Evolutionary conservation across 345 rosid species (phyloP), one percentile per base, ranked within the genome.

Genomic region (Eucalyptus albens): DNA sequence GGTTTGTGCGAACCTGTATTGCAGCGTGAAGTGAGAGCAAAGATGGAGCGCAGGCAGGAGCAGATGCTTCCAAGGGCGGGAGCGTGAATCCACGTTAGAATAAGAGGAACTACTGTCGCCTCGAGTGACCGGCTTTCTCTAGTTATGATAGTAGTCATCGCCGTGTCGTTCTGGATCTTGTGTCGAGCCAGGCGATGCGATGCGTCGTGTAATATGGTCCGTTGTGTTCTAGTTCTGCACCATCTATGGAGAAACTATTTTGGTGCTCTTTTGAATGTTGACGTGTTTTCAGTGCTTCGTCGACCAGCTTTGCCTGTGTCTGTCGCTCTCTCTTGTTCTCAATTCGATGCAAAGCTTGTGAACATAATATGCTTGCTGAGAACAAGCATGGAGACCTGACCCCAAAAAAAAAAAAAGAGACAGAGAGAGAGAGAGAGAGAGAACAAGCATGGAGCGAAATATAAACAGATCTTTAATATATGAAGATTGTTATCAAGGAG

Each of bases 401-500:
- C 0, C n/a, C n/a, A n/a, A n/a, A n/a, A n/a, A 53, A 17, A 17
- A 7, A 53, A 17, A 19, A 7, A 6, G 4, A 16, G 4, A 51
- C 9, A 53, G 2, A 17, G 56, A 3, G 2, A 7, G 10, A 53
- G 56, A 53, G 1, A 53, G 56, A 53, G 56, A 53, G 81, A 33
- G 81, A 69, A 69, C 81, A 33, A 69, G 44, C 81, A 69, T 69
- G 44, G 81, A 33, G 24, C 40, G 21, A 65, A 65, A 65, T n/a
- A 65, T 65, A 15, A 31, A n/a, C 40, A 65, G 44, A 31, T 33
- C 81, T n/a, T 65, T 65, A 3, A n/a, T n/a, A n/a, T 15, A 65
- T 65, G 1, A n/a, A n/a, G 77, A 15, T n/a, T n/a, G 19, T 65
- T n/a, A n/a, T n/a, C 37, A 8, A 65, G 37, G 77, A 65, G 77